These are phyloP conservation scores for Candida orba DNA, from an alignment of 805 yeast species.

Conservation along the genomic window DNA sequence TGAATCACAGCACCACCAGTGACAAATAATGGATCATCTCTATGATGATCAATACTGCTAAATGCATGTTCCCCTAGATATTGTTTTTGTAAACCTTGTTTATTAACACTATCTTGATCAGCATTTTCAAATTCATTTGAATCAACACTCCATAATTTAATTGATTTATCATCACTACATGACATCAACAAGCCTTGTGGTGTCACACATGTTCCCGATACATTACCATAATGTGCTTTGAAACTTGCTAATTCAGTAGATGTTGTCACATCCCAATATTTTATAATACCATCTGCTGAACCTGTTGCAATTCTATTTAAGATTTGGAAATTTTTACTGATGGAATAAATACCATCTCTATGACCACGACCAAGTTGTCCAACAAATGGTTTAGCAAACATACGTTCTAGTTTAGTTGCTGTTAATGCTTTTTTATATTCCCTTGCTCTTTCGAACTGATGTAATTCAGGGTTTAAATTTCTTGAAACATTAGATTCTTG, in stretches of 20 bases:
- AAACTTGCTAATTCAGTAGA: conserved; percentile 69
- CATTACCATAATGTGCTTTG: conserved; percentile 87
- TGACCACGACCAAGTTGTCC: conserved; percentile 96
- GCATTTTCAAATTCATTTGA: conserved; percentile 39
- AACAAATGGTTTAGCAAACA: conserved; percentile 96
- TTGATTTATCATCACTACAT: conserved; percentile 85
- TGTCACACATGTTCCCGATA: conserved; percentile 71
- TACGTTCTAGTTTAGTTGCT: conserved; percentile 90
- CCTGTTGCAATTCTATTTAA: conserved; percentile 82
- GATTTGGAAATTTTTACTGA: conserved; percentile 69
- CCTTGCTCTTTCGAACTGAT: conserved; percentile 95
- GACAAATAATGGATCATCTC: conserved; percentile 63
- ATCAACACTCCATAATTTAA: conserved; percentile 82
- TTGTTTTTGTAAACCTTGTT: conserved; percentile 63
- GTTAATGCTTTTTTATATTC: conserved; percentile 92
- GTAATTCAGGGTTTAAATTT: conserved; percentile 87
- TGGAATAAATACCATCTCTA: conserved; percentile 83
- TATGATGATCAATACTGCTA: conserved; percentile 81
- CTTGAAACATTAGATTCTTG: conserved; percentile 85
- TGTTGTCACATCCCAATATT: conserved; percentile 86
- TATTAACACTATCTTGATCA: conserved; percentile 27
- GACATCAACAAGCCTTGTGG: conserved; percentile 54
- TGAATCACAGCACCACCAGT: conserved; percentile 90
- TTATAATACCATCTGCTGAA: conserved; percentile 90
- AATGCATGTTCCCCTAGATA: conserved; percentile 80